Evolutionary conservation across 495 filamentous ascomycete species (phyloP), one percentile per base, ranked within the genome.

Genomic region (Penicillium coffeae): DNA sequence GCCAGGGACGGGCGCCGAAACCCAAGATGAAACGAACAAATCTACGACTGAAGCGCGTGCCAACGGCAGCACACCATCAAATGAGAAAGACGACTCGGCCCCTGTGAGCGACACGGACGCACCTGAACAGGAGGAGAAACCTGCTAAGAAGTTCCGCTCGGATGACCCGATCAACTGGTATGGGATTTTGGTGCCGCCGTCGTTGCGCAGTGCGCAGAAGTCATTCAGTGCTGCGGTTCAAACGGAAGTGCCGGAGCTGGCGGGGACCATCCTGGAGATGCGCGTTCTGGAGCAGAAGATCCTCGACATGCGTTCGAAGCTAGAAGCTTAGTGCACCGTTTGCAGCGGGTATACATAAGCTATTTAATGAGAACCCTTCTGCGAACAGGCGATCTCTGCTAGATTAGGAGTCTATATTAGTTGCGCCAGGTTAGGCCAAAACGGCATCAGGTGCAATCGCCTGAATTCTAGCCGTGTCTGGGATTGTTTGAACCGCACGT

Each of bases 111-210:
- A 34, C 20, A 12, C 45, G 0, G 40, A 21, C 3, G n/a, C n/a
- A n/a, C n/a, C n/a, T 22, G 37, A 19, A 13, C 21, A 33, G 12
- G 37, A 27, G 44, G 18, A 25, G 10, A 19, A 34, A 2, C 42
- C 21, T 2, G 18, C 32, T 34, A 61, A 60, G 37, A 65, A 59
- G 32, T 56, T 61, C 21, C 63, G 59, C 20, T 68, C 70, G 16
- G 57, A 58, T 32, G 78, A 89, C 57, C 85, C 86, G 4, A 71
- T 89, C 36, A 65, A 74, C 27, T 87, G 84, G 84, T 89, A 85
- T 60, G 86, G 86, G 4, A 75, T 89, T 30, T 65, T 89, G 0
- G 75, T 82, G 8, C 81, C 86, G 0, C 65, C 65, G 20, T 64
- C 81, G 6, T 72, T 90, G 33, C 79, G 82, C 41, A 68, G 59